Conservation (phyloP, 2,329 filamentous ascomycete species). For the Tympanopsis confertula region DNA sequence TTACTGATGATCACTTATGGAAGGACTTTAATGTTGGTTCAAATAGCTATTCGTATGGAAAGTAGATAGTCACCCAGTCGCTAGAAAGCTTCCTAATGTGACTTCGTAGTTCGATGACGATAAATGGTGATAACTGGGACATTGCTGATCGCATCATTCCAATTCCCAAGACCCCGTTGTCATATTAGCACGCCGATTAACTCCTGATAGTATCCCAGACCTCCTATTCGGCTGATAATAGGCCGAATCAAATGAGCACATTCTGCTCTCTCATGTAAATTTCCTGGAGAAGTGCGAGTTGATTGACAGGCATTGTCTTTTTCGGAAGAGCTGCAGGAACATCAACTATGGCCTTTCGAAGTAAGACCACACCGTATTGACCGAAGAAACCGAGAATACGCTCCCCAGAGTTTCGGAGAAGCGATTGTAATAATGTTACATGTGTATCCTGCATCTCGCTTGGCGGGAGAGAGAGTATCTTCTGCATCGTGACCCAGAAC, state of each 20-base stretch:
- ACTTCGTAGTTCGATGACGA: no score
- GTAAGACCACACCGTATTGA: neutral
- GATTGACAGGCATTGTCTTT: neutral
- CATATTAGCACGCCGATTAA: no score
- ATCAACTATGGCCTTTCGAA: neutral
- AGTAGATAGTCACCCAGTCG: no score
- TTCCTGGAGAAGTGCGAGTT: neutral
- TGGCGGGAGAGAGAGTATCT: neutral
- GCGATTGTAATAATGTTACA: neutral
- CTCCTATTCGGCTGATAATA: no score
- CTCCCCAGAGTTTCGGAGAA: neutral
- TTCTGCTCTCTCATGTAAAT: neutral
- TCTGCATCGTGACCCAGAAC: neutral
- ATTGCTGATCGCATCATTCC: no score
- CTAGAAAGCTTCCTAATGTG: no score
- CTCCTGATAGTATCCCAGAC: no score
- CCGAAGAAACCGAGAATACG: neutral
- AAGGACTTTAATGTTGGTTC: no score
- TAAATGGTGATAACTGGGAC: no score
- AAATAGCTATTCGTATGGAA: no score
- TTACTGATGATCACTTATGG: no score
- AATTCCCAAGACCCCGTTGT: no score
- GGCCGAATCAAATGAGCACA: neutral
- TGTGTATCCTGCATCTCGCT: neutral
- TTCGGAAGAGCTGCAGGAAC: neutral